Evolutionary conservation across 2,329 filamentous ascomycete genomes (phyloP).

Genomic region (Calonectria honghensis): DNA sequence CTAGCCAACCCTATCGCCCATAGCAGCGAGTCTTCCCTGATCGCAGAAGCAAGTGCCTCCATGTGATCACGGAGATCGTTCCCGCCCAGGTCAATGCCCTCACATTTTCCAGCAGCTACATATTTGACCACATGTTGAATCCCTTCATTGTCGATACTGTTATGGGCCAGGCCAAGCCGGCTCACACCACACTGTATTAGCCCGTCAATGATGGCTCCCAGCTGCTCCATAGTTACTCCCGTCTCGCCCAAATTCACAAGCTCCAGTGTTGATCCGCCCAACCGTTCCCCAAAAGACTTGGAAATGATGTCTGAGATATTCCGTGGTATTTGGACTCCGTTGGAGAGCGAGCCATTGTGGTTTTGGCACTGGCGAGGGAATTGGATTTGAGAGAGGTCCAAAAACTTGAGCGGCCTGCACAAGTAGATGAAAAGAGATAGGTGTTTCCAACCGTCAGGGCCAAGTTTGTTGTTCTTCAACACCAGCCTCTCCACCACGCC

Average conservation of each 20-base stretch:
- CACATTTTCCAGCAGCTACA: slow-evolving; percentile 84
- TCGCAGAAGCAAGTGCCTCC: slow-evolving; percentile 70
- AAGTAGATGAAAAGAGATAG: slow-evolving; percentile 93
- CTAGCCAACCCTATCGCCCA: slow-evolving; percentile 91
- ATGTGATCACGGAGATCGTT: slow-evolving; percentile 81
- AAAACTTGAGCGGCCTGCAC: slow-evolving; percentile 87
- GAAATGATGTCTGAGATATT: slow-evolving; percentile 78
- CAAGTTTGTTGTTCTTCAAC: slow-evolving; percentile 94
- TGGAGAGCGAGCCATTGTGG: slow-evolving; percentile 57
- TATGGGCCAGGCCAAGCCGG: slow-evolving; percentile 88
- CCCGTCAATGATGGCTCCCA: slow-evolving; percentile 87
- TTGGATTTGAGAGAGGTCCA: slow-evolving; percentile 90
- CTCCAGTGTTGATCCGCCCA: slow-evolving; percentile 85
- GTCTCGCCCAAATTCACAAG: slow-evolving; percentile 90
- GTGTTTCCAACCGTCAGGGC: slow-evolving; percentile 91
- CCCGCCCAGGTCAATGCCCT: slow-evolving; percentile 91
- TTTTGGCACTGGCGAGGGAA: slow-evolving; percentile 75
- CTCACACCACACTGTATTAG: slow-evolving; percentile 85
- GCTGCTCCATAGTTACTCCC: slow-evolving; percentile 80
- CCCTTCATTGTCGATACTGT: slow-evolving; percentile 83
- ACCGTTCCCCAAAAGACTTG: slow-evolving; percentile 84
- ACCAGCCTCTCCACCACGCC: slow-evolving; percentile 91
- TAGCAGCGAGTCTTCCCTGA: slow-evolving; percentile 75
- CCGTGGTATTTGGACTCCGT: slow-evolving; percentile 59
- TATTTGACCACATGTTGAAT: slow-evolving; percentile 86